Evolutionary conservation across 2,329 filamentous ascomycete genomes (phyloP), one percentile per base, ranked within the genome.

Genomic region (Didymella keratinophila): DNA sequence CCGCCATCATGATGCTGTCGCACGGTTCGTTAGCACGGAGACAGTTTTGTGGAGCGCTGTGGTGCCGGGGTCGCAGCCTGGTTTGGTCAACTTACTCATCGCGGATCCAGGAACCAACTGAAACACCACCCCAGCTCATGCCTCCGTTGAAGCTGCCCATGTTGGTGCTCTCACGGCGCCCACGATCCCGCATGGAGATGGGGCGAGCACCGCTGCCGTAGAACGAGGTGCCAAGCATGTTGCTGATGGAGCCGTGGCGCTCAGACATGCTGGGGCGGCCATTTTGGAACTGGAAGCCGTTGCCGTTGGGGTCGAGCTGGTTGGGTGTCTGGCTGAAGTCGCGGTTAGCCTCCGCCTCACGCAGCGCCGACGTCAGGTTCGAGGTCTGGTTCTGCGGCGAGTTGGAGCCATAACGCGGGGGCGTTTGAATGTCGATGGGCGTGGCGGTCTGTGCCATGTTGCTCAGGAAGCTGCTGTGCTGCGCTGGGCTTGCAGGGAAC

Each of bases 71-170:
- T 49, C 37, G 23, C 18, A 44, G 49, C 56, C 23, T 32, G 39
- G 55, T 25, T 42, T 42, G 37, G 56, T 44, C 20, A 34, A 89
- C 94, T 87, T 87, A 99, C 95, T 99, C 95, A 81, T 99, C 94
- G 78, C 92, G 86, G 78, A 99, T 95, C 83, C 96, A 98, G 73
- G 94, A 98, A 63, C 94, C 94, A 65, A 98, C 92, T 9, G 94
- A 98, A 60, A 97, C 87, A 65, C 93, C 94, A 74, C 94, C 94
- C 93, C 94, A 99, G 79, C 93, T 97, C 89, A 97, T 93, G 70
- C 94, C 93, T 64, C 88, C 90, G 50, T 85, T 81, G 60, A 88
- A 78, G 72, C 86, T 88, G 66, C 86, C 84, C 61, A 86, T 84
- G 56, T 84, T 84, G 62, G 84, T 79, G 74, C 84, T 86, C 75